phyloP scores from a whole-genome alignment of 768 basidiomycete species.

The Coprinopsis cinerea region DNA sequence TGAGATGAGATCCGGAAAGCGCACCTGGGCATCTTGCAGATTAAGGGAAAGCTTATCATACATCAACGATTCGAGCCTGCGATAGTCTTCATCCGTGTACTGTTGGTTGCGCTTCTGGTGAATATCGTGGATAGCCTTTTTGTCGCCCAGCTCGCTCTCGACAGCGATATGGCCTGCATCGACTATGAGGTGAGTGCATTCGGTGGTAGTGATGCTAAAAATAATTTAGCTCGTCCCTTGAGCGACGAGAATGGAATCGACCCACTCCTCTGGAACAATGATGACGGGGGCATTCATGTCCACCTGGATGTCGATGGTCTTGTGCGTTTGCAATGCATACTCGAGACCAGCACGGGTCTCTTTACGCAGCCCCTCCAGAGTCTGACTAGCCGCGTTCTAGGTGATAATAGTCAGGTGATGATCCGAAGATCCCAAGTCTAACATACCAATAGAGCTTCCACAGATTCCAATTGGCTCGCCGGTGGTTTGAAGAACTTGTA shows the following conservation, averaged over 20 bases:
- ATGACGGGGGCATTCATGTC: constrained; percentile 97
- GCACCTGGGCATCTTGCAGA: constrained; percentile 86
- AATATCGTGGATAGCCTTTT: constrained; percentile 70
- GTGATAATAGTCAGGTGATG: constrained; percentile 8
- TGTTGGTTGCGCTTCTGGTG: constrained; percentile 78
- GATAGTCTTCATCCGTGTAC: constrained; percentile 85
- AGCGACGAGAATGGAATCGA: constrained; percentile 2
- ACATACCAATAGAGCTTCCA: constrained; percentile 83
- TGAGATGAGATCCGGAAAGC: constrained; percentile 9
- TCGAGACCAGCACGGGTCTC: constrained; percentile 94
- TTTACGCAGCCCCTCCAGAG: constrained; percentile 86
- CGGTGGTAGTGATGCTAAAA: constrained; percentile 62
- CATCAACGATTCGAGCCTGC: constrained; percentile 84
- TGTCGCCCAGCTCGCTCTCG: constrained; percentile 83
- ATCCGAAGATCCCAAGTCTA: not conserved
- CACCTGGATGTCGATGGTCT: constrained; percentile 93
- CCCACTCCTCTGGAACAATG: constrained; percentile 90
- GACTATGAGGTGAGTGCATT: constrained; percentile 82
- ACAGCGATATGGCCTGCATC: constrained; percentile 97
- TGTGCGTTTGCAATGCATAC: constrained; percentile 88
- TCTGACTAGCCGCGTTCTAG: constrained; percentile 87
- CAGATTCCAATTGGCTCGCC: constrained; percentile 89
- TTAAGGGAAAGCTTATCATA: constrained; percentile 86
- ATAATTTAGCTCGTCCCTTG: constrained; percentile 5
- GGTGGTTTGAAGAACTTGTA: constrained; percentile 92